These are phyloP conservation scores for Colletotrichum tropicale DNA, from an alignment of 2,329 filamentous ascomycete species.

Conservation along the genomic window DNA sequence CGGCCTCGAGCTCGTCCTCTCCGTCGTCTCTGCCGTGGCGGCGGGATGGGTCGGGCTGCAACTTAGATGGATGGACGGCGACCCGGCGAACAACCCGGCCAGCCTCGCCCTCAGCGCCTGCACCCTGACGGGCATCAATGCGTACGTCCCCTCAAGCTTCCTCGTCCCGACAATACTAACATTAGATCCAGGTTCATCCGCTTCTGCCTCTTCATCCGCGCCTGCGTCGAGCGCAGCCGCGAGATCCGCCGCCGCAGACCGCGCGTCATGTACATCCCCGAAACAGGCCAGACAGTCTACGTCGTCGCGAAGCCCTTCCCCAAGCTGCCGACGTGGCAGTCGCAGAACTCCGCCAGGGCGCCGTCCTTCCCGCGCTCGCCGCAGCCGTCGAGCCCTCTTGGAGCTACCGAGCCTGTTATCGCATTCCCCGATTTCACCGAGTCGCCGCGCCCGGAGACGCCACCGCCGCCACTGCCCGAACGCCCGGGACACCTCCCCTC, in stretches of 20 bases:
- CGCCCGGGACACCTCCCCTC: background rate
- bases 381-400: background rate
- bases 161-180: background rate
- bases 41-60: background rate
- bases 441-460: background rate
- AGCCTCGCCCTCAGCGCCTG: background rate
- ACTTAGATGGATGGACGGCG: background rate
- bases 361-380: background rate
- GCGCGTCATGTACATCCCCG: conserved; percentile 25
- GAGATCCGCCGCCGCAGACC: conserved; percentile 20
- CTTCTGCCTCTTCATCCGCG: conserved; percentile 29
- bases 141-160: background rate
- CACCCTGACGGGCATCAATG: background rate
- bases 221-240: conserved; percentile 26
- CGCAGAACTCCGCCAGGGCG: background rate
- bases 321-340: background rate
- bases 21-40: background rate
- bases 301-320: conserved; percentile 23
- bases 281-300: conserved; percentile 24
- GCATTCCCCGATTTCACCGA: background rate
- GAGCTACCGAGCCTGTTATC: background rate
- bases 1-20: conserved; percentile 27
- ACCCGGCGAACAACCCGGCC: background rate
- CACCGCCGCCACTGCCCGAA: background rate
- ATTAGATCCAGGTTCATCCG: conserved; percentile 18